Evolutionary conservation across 768 basidiomycete species (phyloP), one percentile per base, ranked within the genome.

Genomic region (Steccherinum ochraceum): DNA sequence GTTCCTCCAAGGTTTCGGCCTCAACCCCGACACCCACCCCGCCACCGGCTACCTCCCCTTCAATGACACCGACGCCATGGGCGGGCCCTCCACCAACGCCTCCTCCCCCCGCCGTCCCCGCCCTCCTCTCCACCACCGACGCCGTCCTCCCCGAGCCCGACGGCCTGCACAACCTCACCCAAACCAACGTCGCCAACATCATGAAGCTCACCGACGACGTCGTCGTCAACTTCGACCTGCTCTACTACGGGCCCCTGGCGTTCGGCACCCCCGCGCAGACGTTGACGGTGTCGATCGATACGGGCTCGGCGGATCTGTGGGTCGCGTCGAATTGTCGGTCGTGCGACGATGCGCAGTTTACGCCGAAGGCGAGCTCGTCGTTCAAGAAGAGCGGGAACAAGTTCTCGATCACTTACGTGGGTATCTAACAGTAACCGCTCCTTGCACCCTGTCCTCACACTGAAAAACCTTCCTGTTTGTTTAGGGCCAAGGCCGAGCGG

Each of bases 291-390:
- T 78, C 83, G 62, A 68, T 86, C 55, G 86, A 88, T 63, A 86
- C 85, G 2, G 83, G 85, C 46, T 82, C 79, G 5, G 70, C 78
- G 26, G 86, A 88, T 60, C 69, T 83, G n/a, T 86, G 84, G 80
- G 62, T 75, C 18, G 71, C 76, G 24, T 5, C 16, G 21, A 48
- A 60, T 41, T 80, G 79, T 57, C 12, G 43, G 1, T 30, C 56
- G 13, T 81, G 79, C 52, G 53, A 54, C n/a, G 60, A 65, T 44
- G 60, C 47, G 12, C 70, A 72, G 49, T 81, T 76, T 53, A 52
- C 70, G 19, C 53, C 70, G 2, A 50, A 49, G 3, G 53, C 55
- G 16, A 83, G 80, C 57, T 64, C 61, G 3, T 75, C 79, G 3
- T 81, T 68, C 57, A 54, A 40, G 7, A 56, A 67, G 41, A 66